Percentiles rank a stretch among this genome's conserved stretches.
Evolutionary conservation across 805 yeast genomes (phyloP).

Genomic region (Helenozyma baotianmanensis): DNA sequence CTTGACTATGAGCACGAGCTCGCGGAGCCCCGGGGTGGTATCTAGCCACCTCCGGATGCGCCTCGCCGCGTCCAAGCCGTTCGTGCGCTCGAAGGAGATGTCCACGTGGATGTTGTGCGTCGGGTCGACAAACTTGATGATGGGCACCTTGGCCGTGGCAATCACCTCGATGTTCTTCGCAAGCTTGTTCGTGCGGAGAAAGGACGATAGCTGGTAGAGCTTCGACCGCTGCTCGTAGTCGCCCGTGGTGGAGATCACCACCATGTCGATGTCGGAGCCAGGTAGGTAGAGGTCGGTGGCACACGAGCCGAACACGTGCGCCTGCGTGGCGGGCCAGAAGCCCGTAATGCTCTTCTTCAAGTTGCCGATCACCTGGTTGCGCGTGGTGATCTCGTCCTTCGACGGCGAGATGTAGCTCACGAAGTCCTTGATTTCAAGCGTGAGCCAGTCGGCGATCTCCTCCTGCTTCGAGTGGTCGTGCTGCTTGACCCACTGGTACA

Average conservation of each 20-base stretch:
- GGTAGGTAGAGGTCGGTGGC: constrained; percentile 93
- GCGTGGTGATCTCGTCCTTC: constrained; percentile 57
- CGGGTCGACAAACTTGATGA: constrained; percentile 83
- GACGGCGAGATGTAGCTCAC: constrained; percentile 84
- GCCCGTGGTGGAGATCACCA: constrained; percentile 60
- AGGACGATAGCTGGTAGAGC: constrained; percentile 69
- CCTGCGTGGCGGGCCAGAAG: constrained; percentile 75
- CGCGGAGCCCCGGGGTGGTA: constrained; percentile 74
- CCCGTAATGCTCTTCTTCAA: constrained; percentile 48
- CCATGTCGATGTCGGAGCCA: constrained; percentile 95
- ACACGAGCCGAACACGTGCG: constrained; percentile 87
- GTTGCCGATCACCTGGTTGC: constrained; percentile 61
- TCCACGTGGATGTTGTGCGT: constrained; percentile 71
- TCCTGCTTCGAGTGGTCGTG: constrained; percentile 73
- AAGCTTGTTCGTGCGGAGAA: constrained; percentile 53
- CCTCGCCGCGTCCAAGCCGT: constrained; percentile 80
- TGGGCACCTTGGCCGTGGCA: constrained; percentile 89
- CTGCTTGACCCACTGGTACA: constrained; percentile 72
- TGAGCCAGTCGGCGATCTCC: constrained; percentile 83
- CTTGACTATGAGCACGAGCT: constrained; percentile 75
- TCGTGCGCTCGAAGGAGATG: constrained; percentile 80
- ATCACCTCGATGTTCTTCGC: constrained; percentile 79
- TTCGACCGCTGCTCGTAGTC: constrained; percentile 59
- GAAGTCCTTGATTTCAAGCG: constrained; percentile 80
- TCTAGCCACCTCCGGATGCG: constrained; percentile 71